Percentiles rank a stretch among this genome's conserved stretches.
phyloP scores from a whole-genome alignment of 169 alveolate genomes.

The Plasmodium fragile region DNA sequence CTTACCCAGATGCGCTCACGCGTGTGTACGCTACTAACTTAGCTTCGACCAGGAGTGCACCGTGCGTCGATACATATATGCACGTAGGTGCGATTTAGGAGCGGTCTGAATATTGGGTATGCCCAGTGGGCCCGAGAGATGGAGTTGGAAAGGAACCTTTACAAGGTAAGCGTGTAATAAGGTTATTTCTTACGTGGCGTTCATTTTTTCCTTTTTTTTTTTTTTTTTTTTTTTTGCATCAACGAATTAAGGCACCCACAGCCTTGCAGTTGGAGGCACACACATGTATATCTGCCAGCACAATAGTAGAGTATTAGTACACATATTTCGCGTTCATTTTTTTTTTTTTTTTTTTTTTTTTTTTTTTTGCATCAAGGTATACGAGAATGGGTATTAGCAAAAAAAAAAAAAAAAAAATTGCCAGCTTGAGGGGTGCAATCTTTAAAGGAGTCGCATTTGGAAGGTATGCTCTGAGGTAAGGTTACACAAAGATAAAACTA shows the following conservation, averaged over 20 bases:
- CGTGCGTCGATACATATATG: not conserved
- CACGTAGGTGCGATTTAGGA: not conserved
- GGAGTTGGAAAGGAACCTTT: not conserved
- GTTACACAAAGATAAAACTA: not conserved
- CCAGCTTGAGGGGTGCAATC: not conserved
- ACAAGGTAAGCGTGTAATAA: not conserved
- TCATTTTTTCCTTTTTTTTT: not conserved
- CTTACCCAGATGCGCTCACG: not conserved
- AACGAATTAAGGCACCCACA: no score
- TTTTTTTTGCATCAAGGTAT: not conserved
- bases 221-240: not conserved
- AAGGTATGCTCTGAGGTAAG: not conserved
- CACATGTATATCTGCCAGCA: not conserved
- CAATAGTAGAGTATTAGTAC: not conserved
- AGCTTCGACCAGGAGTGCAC: not conserved
- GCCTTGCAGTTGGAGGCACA: not conserved
- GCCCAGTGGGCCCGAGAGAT: constrained; percentile 1
- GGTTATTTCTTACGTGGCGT: not conserved
- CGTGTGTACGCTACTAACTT: not conserved
- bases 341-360: not conserved
- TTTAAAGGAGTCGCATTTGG: not conserved
- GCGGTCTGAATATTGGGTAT: not conserved
- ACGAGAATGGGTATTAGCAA: not conserved
- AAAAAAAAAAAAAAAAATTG: not conserved
- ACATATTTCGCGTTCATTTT: not conserved